Base-by-base conservation (phyloP, 306 rosid species). In the Luffa aegyptiaca region DNA sequence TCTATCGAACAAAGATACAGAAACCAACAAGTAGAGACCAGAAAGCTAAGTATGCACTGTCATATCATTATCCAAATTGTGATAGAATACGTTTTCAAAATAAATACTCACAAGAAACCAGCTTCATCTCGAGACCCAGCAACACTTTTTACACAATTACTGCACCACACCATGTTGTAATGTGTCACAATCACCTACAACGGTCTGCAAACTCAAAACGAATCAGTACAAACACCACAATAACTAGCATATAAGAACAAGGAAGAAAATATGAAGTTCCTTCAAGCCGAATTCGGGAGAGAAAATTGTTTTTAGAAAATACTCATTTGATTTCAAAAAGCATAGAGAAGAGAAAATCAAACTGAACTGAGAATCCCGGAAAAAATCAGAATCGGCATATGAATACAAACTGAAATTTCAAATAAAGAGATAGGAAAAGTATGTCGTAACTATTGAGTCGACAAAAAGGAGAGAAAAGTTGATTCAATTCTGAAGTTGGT, bases 111-210 rank as follows among this genome's bases (percentile, higher is more conserved):
- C 80, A 42, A 31, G 57, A 78, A 78, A 44, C 80, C 80, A 14
- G 72, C 58, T 42, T 45, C 56, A 33, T 78, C 71, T 42, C 80
- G 80, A 39, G 57, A 26, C 57, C 80, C 80, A 7, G 44, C 57
- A 42, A 45, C 80, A 56, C 13, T 78, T 33, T 78, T 78, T 18
- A 61, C 80, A 63, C 80, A 78, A 61, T 41, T 59, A 26, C 58
- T 59, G 17, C 80, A 78, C 80, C 80, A 78, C 42, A 78, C 80
- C 80, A 77, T 77, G 35, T 63, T 65, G 80, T 2, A 45, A 12
- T 44, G 55, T 44, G 76, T 41, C 74, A 65, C 46, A 36, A 39
- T 6, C 26, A 55, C 26, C 62, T 37, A 37, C 31, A 65, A 37
- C 48, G 2, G 31, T 37, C 26, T 42, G 72, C 12, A 65, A 8